A percentile compares a stretch with the other conserved stretches of the same genome.
Conservation (phyloP, 2,329 filamentous ascomycete species). For the Arthroderma sp. region DNA sequence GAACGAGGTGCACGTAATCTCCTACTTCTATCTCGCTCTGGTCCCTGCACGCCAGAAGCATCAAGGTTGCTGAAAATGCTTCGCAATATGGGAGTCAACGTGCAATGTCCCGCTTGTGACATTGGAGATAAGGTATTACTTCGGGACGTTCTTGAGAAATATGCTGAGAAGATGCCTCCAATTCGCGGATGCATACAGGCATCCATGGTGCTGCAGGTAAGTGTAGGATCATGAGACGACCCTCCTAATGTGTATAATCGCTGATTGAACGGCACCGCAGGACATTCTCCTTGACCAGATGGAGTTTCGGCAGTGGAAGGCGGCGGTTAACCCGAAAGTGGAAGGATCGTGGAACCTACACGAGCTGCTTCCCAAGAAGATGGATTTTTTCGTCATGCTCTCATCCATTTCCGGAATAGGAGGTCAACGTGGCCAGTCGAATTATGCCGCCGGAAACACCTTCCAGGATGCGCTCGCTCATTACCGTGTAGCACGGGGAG, state of each 20-base stretch:
- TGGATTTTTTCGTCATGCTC: constrained; percentile 33
- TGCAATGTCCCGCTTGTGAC: constrained; percentile 15
- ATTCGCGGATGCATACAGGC: constrained; percentile 14
- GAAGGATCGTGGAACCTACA: constrained; percentile 20
- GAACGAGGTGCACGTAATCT: constrained; percentile 20
- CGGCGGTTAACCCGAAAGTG: constrained; percentile 22
- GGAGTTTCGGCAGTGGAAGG: constrained; percentile 20
- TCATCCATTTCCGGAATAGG: constrained; percentile 26
- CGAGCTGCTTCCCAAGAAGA: constrained; percentile 12
- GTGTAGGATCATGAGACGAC: too few relatives aligned
- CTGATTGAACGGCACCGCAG: too few relatives aligned
- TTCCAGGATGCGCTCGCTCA: constrained; percentile 20
- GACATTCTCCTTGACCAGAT: constrained; percentile 23
- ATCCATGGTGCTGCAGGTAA: constrained; percentile 10
- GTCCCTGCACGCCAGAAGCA: not conserved
- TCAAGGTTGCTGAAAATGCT: not conserved
- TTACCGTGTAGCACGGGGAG: not conserved
- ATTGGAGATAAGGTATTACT: constrained; percentile 9
- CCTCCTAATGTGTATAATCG: too few relatives aligned
- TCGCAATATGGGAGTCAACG: not conserved
- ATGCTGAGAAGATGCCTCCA: constrained; percentile 1
- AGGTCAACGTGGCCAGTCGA: constrained; percentile 17
- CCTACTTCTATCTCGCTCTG: constrained; percentile 18
- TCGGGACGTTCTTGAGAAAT: constrained; percentile 9
- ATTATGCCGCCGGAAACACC: constrained; percentile 24